Evolutionary conservation across 768 basidiomycete species (phyloP).

Genomic region (Coprinopsis strossmayeri): DNA sequence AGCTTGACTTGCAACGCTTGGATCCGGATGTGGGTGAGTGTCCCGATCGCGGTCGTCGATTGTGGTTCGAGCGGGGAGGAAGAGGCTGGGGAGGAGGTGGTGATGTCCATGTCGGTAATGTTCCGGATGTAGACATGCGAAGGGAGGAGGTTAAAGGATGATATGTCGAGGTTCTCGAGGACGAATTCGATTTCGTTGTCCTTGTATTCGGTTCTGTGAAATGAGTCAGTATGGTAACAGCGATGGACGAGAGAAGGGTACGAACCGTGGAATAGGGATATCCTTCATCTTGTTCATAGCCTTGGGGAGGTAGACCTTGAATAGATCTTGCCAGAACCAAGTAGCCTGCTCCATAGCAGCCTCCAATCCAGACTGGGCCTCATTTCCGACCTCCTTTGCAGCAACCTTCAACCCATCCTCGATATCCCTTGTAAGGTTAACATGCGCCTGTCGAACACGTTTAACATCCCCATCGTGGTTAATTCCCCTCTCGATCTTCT

Average conservation of each 20-base stretch:
- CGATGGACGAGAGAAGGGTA: slow-evolving; percentile 1
- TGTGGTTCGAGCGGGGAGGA: slow-evolving; percentile 29
- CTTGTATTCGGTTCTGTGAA: slow-evolving; percentile 61
- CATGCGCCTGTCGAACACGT: slow-evolving; percentile 40
- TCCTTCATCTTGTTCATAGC: slow-evolving; percentile 45
- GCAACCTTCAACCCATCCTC: slow-evolving; percentile 25
- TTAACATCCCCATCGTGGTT: slow-evolving; percentile 43
- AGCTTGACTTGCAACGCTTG: slow-evolving; percentile 61
- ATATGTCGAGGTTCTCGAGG: slow-evolving; percentile 68
- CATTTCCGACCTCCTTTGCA: neutral
- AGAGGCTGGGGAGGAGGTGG: slow-evolving; percentile 29
- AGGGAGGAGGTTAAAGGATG: slow-evolving; percentile 58
- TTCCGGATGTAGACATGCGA: slow-evolving; percentile 69
- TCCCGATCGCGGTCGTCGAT: slow-evolving; percentile 51
- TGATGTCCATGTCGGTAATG: slow-evolving; percentile 51
- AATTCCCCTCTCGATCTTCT: slow-evolving; percentile 38
- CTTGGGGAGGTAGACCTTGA: slow-evolving; percentile 72
- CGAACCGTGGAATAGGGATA: slow-evolving; percentile 64
- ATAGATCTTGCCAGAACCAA: slow-evolving; percentile 79
- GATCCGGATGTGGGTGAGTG: slow-evolving; percentile 58
- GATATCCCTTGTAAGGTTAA: slow-evolving; percentile 41
- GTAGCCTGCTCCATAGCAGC: slow-evolving; percentile 53
- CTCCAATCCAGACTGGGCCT: slow-evolving; percentile 33
- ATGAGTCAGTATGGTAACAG: neutral
- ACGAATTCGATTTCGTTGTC: slow-evolving; percentile 66